These are phyloP conservation scores for Cladosporium sp. DNA, from an alignment of 2,329 filamentous ascomycete genomes.

Conservation along the genomic window DNA sequence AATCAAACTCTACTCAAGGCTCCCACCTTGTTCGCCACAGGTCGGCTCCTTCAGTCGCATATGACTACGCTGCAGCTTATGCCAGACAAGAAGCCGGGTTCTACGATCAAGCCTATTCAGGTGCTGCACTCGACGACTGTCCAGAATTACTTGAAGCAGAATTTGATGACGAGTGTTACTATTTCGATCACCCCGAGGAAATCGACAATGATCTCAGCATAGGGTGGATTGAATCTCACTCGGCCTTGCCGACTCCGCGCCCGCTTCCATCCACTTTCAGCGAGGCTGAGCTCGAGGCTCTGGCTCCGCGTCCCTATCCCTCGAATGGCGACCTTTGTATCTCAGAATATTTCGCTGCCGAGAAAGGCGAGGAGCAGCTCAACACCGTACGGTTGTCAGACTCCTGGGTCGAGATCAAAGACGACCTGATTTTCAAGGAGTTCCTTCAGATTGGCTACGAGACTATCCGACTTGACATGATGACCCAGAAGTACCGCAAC, in stretches of 20 bases:
- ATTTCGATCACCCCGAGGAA: conserved; percentile 46
- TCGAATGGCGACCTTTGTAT: conserved; percentile 47
- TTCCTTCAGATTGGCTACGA: conserved; percentile 45
- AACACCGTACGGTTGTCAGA: conserved; percentile 51
- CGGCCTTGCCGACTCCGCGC: conserved; percentile 45
- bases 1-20: conserved; percentile 2
- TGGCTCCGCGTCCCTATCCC: conserved; percentile 40
- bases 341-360: conserved; percentile 51
- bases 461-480: conserved; percentile 45
- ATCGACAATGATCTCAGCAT: conserved; percentile 47
- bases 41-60: conserved; percentile 22
- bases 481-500: conserved; percentile 29
- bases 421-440: conserved; percentile 52
- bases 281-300: conserved; percentile 46
- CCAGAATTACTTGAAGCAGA: conserved; percentile 39
- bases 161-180: conserved; percentile 47
- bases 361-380: conserved; percentile 46
- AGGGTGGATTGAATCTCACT: conserved; percentile 47
- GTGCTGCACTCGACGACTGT: neutral
- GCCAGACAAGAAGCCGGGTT: conserved; percentile 4
- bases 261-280: conserved; percentile 45
- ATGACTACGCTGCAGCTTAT: conserved; percentile 13
- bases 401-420: conserved; percentile 51
- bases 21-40: conserved; percentile 21
- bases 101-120: conserved; percentile 1